Evolutionary conservation across 2,329 filamentous ascomycete genomes (phyloP).

Genomic region (Epichloe sibirici): DNA sequence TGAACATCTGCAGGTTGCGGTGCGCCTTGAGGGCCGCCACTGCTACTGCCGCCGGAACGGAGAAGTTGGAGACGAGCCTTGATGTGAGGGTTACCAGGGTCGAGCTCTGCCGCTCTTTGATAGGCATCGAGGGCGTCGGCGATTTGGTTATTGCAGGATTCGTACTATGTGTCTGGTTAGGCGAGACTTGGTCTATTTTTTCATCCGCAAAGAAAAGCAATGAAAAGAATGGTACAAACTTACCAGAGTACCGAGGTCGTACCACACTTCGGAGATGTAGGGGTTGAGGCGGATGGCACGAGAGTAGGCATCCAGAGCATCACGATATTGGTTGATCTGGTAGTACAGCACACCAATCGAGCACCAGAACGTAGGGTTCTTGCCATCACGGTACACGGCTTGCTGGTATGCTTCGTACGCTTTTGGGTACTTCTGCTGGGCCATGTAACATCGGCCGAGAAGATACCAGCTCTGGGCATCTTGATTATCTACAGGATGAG

Average conservation of each 20-base stretch:
- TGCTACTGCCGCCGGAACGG: conserved; percentile 64
- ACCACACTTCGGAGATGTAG: conserved; percentile 98
- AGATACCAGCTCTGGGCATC: conserved; percentile 99
- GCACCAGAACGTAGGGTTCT: conserved; percentile 98
- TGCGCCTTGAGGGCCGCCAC: conserved; percentile 58
- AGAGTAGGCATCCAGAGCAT: conserved; percentile 94
- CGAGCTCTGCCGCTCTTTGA: conserved; percentile 84
- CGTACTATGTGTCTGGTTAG: conserved; percentile 49
- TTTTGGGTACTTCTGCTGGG: conserved; percentile 96
- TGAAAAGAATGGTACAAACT: conserved; percentile 25
- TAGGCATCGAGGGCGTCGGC: conserved; percentile 93
- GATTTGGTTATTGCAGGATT: conserved; percentile 98
- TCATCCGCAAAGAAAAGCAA: not conserved
- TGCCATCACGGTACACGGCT: conserved; percentile 92
- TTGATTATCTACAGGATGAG: conserved; percentile 58
- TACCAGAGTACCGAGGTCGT: conserved; percentile 90
- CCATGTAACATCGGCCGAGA: conserved; percentile 96
- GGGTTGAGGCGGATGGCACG: conserved; percentile 93
- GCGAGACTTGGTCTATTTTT: conserved; percentile 15
- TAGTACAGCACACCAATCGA: conserved; percentile 98
- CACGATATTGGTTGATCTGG: conserved; percentile 98
- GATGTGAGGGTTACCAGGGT: conserved; percentile 88
- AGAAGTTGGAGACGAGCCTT: conserved; percentile 86
- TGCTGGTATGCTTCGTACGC: conserved; percentile 98
- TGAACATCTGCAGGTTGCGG: conserved; percentile 95